These are phyloP conservation scores for Fusarium neocosmosporiellum DNA, from an alignment of 2,329 filamentous ascomycete species.

Conservation along the genomic window DNA sequence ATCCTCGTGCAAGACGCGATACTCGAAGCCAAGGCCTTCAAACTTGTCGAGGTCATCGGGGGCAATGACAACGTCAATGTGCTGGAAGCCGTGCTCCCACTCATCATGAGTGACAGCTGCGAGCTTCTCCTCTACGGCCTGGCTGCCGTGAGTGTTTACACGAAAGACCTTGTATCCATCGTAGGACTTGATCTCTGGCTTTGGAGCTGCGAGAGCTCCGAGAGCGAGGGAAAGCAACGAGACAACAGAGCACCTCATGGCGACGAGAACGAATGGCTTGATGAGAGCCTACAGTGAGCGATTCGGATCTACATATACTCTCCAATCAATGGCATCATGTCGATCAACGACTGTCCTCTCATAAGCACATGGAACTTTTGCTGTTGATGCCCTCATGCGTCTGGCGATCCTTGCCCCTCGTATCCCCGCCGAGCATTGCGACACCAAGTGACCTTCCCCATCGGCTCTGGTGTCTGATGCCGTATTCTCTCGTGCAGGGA, in stretches of 20 bases:
- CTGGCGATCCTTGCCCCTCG: slow-evolving; percentile 18
- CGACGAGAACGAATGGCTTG: slow-evolving; percentile 12
- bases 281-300: background rate
- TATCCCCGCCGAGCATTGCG: slow-evolving; percentile 2
- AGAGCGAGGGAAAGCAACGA: slow-evolving; percentile 30
- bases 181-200: slow-evolving; percentile 38
- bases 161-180: slow-evolving; percentile 55
- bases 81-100: slow-evolving; percentile 33
- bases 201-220: slow-evolving; percentile 31
- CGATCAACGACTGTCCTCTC: background rate
- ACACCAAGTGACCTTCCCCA: slow-evolving; percentile 26
- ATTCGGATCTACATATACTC: slow-evolving; percentile 10
- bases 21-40: slow-evolving; percentile 45
- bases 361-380: slow-evolving; percentile 20
- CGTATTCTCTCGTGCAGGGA: background rate
- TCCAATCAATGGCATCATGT: background rate
- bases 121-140: slow-evolving; percentile 49
- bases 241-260: slow-evolving; percentile 34
- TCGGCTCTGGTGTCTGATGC: slow-evolving; percentile 11
- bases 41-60: slow-evolving; percentile 46
- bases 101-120: slow-evolving; percentile 37
- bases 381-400: background rate
- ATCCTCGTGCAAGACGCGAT: slow-evolving; percentile 45
- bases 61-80: slow-evolving; percentile 48
- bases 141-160: slow-evolving; percentile 56